A percentile compares a stretch with the other conserved stretches of the same genome.
These are phyloP conservation scores for Lachancea thermotolerans DNA, from an alignment of 805 yeast species.

Conservation along the genomic window DNA sequence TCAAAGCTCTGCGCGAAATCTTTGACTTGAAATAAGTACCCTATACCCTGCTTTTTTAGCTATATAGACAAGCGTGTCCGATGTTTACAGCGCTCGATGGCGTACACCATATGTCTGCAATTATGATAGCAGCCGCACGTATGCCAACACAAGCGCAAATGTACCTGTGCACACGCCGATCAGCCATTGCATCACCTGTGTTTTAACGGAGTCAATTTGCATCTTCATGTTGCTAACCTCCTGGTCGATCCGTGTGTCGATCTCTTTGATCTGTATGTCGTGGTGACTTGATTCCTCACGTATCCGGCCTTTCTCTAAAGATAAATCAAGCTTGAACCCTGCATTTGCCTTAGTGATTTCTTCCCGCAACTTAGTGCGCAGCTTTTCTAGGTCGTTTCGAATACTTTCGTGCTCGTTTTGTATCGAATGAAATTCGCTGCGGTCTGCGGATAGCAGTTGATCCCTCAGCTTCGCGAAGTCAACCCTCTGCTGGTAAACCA, in stretches of 20 bases:
- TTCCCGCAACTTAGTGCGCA: constrained; percentile 78
- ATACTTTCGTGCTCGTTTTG: constrained; percentile 84
- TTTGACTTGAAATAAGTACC: constrained; percentile 39
- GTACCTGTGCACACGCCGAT: constrained; percentile 99
- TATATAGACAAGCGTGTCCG: background rate
- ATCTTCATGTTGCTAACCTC: constrained; percentile 91
- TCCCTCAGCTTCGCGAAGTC: constrained; percentile 94
- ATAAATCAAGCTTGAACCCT: constrained; percentile 82
- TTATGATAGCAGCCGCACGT: constrained; percentile 70
- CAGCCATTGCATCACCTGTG: constrained; percentile 97
- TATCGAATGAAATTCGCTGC: constrained; percentile 72
- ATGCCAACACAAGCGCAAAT: constrained; percentile 87
- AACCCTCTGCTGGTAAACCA: constrained; percentile 92
- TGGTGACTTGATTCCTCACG: constrained; percentile 91
- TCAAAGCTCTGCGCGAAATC: constrained; percentile 72
- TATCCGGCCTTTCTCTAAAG: constrained; percentile 90
- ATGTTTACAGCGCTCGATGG: background rate
- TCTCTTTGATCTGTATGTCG: constrained; percentile 89
- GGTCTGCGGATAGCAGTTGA: constrained; percentile 82
- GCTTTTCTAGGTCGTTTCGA: constrained; percentile 75
- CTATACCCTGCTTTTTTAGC: background rate
- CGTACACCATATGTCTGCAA: background rate
- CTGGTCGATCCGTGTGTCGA: constrained; percentile 91
- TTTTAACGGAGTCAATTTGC: constrained; percentile 91
- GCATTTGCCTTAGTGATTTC: constrained; percentile 88